A percentile compares a stretch with the other conserved stretches of the same genome.
Evolutionary conservation across 164 flowering plant species (phyloP).

Genomic region (Magnolia officinalis): DNA sequence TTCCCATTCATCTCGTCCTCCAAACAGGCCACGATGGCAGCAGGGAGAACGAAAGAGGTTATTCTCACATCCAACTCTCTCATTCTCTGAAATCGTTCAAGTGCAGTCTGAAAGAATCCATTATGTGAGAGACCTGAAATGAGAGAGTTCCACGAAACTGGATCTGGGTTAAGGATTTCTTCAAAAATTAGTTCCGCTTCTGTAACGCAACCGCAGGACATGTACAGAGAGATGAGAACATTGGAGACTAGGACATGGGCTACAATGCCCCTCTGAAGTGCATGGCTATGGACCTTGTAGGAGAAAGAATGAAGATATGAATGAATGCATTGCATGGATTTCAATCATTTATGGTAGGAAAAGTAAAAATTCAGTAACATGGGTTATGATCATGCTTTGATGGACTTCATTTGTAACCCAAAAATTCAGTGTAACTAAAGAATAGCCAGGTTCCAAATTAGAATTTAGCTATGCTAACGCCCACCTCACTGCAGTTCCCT

Average conservation of each 20-base stretch:
- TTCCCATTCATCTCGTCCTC: constrained; percentile 14
- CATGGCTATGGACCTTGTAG: constrained; percentile 20
- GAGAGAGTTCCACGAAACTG: constrained; percentile 26
- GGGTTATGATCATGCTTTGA: not conserved
- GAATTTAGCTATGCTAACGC: no score
- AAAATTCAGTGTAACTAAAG: no score
- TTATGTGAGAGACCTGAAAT: constrained; percentile 23
- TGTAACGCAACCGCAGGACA: constrained; percentile 7
- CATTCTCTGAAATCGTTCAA: constrained; percentile 18
- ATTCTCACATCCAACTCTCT: constrained; percentile 6
- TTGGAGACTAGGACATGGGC: constrained; percentile 17
- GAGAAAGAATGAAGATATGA: not conserved
- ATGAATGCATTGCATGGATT: not conserved
- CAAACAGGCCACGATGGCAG: constrained; percentile 13
- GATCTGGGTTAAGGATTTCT: constrained; percentile 21
- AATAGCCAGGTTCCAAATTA: no score
- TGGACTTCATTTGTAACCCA: not conserved
- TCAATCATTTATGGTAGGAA: not conserved
- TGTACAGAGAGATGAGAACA: constrained; percentile 23
- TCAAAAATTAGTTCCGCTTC: constrained; percentile 19
- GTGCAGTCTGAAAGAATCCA: constrained; percentile 10
- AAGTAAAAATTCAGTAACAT: not conserved
- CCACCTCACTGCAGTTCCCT: no score
- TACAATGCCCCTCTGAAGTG: constrained; percentile 16
- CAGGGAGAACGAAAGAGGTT: constrained; percentile 19